Evolutionary conservation across 208 protist genomes (phyloP).

Genomic region (Acanthamoeba pearcei): DNA sequence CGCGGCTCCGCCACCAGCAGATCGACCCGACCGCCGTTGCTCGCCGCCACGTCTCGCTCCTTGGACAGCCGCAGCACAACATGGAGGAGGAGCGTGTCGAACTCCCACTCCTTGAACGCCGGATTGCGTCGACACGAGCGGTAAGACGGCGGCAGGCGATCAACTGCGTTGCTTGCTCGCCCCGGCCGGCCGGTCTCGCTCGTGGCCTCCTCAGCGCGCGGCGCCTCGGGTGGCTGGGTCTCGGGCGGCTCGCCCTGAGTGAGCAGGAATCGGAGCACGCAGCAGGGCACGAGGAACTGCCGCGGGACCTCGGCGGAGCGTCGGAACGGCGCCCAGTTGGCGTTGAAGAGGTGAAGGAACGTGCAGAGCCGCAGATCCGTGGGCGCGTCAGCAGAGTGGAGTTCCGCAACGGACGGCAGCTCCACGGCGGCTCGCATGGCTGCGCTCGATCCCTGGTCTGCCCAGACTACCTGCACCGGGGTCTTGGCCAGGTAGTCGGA

Average conservation of each 20-base stretch:
- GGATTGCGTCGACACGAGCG: background rate
- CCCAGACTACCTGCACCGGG: background rate
- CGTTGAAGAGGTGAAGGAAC: slow-evolving; percentile 1
- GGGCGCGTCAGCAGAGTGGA: background rate
- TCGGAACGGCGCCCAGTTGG: background rate
- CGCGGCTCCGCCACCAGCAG: background rate
- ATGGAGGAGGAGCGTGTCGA: background rate
- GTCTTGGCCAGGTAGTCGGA: background rate
- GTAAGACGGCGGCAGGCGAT: background rate
- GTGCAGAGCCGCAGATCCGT: background rate
- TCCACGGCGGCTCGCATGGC: background rate
- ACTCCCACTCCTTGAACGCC: slow-evolving; percentile 8
- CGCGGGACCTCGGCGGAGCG: background rate
- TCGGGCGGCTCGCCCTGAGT: background rate
- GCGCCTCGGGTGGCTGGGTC: background rate
- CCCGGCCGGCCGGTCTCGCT: background rate
- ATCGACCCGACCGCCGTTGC: background rate
- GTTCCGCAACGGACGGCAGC: background rate
- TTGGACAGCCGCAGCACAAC: background rate
- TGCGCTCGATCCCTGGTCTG: background rate
- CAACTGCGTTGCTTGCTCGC: background rate
- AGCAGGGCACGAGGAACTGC: background rate
- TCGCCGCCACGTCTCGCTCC: background rate
- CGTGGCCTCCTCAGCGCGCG: background rate
- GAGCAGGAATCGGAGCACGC: background rate